Evolutionary conservation across 805 yeast species (phyloP).

Genomic region (Spencermartinsiella europaea): DNA sequence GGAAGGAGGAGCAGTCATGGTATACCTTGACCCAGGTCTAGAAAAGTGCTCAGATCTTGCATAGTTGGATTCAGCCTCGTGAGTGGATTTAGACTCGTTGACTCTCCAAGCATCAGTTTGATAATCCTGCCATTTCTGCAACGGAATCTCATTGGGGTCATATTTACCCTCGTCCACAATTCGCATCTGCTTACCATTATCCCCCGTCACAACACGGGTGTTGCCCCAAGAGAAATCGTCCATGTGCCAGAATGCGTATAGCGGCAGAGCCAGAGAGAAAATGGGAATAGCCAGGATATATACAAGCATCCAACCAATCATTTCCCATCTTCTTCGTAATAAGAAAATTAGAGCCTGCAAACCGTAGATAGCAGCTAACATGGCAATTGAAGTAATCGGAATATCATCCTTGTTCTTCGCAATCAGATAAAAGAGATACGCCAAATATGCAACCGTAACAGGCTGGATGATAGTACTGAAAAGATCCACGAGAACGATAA

Average conservation of each 20-base stretch:
- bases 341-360: conserved; percentile 52
- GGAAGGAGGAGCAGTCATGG: conserved; percentile 7
- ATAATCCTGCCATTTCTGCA: conserved; percentile 55
- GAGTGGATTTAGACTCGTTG: conserved; percentile 8
- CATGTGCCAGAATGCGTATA: conserved; percentile 58
- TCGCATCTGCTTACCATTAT: conserved; percentile 44
- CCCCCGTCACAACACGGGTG: conserved; percentile 54
- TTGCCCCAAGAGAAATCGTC: conserved; percentile 68
- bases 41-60: background rate
- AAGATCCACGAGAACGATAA: conserved; percentile 51
- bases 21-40: conserved; percentile 9
- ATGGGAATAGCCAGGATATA: conserved; percentile 54
- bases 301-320: conserved; percentile 52
- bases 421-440: conserved; percentile 49
- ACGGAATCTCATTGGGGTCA: conserved; percentile 50
- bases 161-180: conserved; percentile 46
- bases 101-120: conserved; percentile 43
- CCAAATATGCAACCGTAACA: conserved; percentile 46
- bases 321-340: conserved; percentile 40
- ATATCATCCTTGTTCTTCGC: conserved; percentile 42
- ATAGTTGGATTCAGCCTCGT: conserved; percentile 13
- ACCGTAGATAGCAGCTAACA: conserved; percentile 53
- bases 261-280: conserved; percentile 53
- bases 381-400: conserved; percentile 51
- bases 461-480: conserved; percentile 59